These are phyloP conservation scores for Drechslera avenae DNA, from an alignment of 2,329 filamentous ascomycete species.

Conservation along the genomic window DNA sequence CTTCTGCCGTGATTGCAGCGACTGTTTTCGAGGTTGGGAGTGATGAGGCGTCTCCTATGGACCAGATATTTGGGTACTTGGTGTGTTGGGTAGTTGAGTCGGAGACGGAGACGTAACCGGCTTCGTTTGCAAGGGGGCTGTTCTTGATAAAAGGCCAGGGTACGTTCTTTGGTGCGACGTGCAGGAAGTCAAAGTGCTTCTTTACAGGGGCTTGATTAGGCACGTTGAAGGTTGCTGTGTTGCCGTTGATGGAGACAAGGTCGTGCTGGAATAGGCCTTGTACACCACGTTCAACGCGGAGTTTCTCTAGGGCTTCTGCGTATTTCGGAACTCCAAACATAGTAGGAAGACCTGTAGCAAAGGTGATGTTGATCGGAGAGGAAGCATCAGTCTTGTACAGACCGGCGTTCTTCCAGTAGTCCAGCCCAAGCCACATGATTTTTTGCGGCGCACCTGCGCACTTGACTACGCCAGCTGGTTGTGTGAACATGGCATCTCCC, in stretches of 20 bases:
- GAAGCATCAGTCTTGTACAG: conserved; percentile 37
- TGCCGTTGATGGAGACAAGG: conserved; percentile 44
- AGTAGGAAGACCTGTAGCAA: conserved; percentile 47
- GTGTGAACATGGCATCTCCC: conserved; percentile 48
- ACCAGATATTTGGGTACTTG: conserved; percentile 49
- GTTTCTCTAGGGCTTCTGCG: conserved; percentile 39
- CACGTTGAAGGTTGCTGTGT: conserved; percentile 43
- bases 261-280: conserved; percentile 49
- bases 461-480: conserved; percentile 48
- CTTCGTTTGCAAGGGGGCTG: conserved; percentile 42
- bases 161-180: conserved; percentile 47
- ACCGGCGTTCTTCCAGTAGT: conserved; percentile 46
- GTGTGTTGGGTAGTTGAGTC: conserved; percentile 44
- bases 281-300: conserved; percentile 45
- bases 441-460: conserved; percentile 51
- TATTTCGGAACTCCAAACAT: conserved; percentile 52
- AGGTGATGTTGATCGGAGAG: conserved; percentile 46
- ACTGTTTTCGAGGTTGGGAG: conserved; percentile 49
- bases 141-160: conserved; percentile 47
- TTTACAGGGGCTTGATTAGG: conserved; percentile 34
- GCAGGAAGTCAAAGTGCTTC: conserved; percentile 46
- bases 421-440: conserved; percentile 51
- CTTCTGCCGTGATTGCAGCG: conserved; percentile 47
- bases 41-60: conserved; percentile 46
- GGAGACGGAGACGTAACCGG: conserved; percentile 48